Conservation (phyloP, 1,139 yeast genomes). For the Nakaseomyces delphensis region DNA sequence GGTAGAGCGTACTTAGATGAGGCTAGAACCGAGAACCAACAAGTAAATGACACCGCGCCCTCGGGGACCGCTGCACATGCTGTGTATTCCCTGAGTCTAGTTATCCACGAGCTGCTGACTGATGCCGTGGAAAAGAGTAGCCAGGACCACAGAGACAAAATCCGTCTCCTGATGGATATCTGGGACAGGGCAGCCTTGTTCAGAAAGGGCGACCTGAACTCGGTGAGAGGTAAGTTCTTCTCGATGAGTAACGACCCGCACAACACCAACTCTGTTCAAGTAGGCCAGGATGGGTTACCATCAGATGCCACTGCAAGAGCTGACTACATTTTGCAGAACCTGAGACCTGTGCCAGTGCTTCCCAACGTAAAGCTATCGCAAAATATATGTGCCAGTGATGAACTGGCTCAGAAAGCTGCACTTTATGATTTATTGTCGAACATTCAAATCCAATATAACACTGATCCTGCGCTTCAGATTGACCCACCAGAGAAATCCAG, state of each 20-base stretch:
- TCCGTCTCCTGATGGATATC: constrained; percentile 76
- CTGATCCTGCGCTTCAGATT: constrained; percentile 7
- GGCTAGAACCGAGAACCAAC: constrained; percentile 48
- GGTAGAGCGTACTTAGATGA: constrained; percentile 80
- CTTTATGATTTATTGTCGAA: constrained; percentile 39
- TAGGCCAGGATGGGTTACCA: constrained; percentile 22
- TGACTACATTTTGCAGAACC: constrained; percentile 19
- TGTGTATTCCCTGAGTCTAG: constrained; percentile 49
- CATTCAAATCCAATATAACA: constrained; percentile 28
- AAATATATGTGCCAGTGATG: constrained; percentile 24
- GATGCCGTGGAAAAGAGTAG: constrained; percentile 50
- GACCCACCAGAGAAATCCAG: constrained; percentile 9
- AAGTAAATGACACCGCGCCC: constrained; percentile 38
- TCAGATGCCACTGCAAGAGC: constrained; percentile 46
- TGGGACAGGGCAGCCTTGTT: constrained; percentile 89
- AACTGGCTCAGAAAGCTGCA: constrained; percentile 35
- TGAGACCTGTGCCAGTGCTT: constrained; percentile 16
- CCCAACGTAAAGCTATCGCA: constrained; percentile 21
- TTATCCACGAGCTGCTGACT: constrained; percentile 50
- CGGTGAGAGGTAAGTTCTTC: constrained; percentile 54
- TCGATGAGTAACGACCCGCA: constrained; percentile 31
- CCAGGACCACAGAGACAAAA: constrained; percentile 53
- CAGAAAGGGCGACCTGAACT: constrained; percentile 43
- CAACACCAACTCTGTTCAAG: constrained; percentile 16
- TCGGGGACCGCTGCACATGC: constrained; percentile 75